These are phyloP conservation scores for Camellia japonica DNA, from an alignment of 148 eudicot genomes.

Conservation along the genomic window DNA sequence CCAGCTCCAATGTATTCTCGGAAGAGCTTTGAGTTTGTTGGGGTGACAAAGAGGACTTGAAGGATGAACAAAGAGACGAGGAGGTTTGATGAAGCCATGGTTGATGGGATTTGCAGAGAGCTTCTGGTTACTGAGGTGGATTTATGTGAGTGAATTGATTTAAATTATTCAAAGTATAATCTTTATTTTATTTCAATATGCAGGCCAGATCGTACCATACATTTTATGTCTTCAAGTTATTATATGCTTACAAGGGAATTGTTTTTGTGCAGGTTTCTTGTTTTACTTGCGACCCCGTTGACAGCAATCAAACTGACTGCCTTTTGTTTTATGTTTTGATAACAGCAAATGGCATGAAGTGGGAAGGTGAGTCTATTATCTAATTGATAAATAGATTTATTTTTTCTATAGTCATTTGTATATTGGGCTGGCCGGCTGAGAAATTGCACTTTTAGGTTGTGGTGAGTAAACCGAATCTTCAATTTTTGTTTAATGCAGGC, in stretches of 20 bases:
- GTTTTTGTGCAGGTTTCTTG: background rate
- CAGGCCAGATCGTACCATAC: background rate
- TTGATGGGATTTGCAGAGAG: constrained; percentile 1
- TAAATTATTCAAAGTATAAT: background rate
- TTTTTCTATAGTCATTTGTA: background rate
- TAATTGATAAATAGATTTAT: background rate
- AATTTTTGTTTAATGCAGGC: too few species aligned
- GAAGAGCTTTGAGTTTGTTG: constrained; percentile 22
- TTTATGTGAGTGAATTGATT: background rate
- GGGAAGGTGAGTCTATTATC: background rate
- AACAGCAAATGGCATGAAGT: background rate
- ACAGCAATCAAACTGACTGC: background rate
- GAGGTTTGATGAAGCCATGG: constrained; percentile 15
- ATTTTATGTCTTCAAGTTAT: background rate
- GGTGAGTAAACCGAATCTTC: too few species aligned
- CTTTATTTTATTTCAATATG: background rate
- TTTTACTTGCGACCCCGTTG: background rate
- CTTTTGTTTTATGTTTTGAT: background rate
- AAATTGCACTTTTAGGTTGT: too few species aligned
- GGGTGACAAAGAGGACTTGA: constrained; percentile 11
- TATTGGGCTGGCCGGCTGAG: too few species aligned
- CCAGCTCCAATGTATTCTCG: constrained; percentile 35
- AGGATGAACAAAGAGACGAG: background rate
- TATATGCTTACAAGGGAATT: background rate
- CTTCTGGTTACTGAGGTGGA: background rate